Evolutionary conservation across 2,329 filamentous ascomycete species (phyloP), one percentile per base, ranked within the genome.

Genomic region (Neofusicoccum laricinum): DNA sequence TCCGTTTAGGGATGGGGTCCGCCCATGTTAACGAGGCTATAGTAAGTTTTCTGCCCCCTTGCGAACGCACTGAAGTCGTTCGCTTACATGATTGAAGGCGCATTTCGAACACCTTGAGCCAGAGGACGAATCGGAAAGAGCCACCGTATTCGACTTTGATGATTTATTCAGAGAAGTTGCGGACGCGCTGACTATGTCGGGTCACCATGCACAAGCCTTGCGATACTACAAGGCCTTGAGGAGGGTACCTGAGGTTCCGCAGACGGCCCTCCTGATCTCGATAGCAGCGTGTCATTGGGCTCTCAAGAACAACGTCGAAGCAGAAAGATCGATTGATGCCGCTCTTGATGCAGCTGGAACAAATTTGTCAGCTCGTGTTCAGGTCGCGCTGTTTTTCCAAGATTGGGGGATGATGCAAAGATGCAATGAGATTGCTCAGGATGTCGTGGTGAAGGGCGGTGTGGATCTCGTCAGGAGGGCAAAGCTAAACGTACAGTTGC

Each of bases 381-480:
- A 92, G 70, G 82, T 97, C 10, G 92, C 92, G 12, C 93, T 90
- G 70, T 86, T 97, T 75, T 97, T 96, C 71, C 92, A 96, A 73
- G 73, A 75, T 66, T 67, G 87, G 84, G 67, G 85, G 85, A 49
- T 88, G 88, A 67, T 86, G 89, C 77, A 87, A 85, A 59, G 63
- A 51, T 59, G 63, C 34, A 48, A 64, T 15, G 55, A 64, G 8
- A 50, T 64, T 45, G 63, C 63, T 21, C 90, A 93, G 70, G 87
- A 92, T 71, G 93, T 93, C 1, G 86, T 93, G 65, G 88, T 90
- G 65, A 85, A 93, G 58, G 82, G 82, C n/a, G 78, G 74, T 50
- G 66, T 68, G 5, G 71, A 72, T 61, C 69, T 73, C 43, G 79
- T 73, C 21, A 85, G 85, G 67, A 83, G 84, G 21, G 67, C 75